Evolutionary conservation across 2,329 filamentous ascomycete genomes (phyloP).

Genomic region (Trichoderma semiorbis): DNA sequence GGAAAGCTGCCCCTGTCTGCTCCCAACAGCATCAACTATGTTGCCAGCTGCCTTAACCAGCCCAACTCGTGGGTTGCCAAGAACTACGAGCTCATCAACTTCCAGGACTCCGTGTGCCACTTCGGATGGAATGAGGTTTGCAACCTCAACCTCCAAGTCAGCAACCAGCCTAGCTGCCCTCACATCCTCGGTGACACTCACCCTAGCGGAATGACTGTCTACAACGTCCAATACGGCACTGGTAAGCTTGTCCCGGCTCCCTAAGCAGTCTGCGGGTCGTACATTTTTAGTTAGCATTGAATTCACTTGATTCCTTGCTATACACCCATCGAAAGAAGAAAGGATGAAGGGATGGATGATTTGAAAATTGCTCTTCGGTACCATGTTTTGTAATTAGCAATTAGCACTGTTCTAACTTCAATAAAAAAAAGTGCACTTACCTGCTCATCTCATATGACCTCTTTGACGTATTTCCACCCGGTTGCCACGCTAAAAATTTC

Average conservation of each 20-base stretch:
- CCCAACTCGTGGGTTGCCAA: slow-evolving; percentile 48
- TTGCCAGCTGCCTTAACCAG: slow-evolving; percentile 44
- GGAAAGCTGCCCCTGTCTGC: slow-evolving; percentile 53
- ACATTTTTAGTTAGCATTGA: neutral
- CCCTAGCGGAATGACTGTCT: slow-evolving; percentile 37
- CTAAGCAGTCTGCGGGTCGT: neutral
- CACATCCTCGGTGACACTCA: slow-evolving; percentile 38
- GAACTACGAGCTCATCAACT: slow-evolving; percentile 53
- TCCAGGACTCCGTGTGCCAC: slow-evolving; percentile 48
- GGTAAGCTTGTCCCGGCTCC: slow-evolving; percentile 33
- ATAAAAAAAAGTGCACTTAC: neutral
- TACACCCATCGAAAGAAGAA: neutral
- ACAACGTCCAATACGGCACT: slow-evolving; percentile 51
- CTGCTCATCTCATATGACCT: neutral
- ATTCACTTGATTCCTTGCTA: neutral
- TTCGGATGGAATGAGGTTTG: slow-evolving; percentile 51
- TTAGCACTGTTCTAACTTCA: neutral
- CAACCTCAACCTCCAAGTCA: slow-evolving; percentile 42
- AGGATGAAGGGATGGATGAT: neutral
- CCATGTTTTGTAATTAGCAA: neutral
- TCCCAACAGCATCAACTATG: slow-evolving; percentile 55
- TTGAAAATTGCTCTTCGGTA: neutral
- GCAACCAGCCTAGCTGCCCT: slow-evolving; percentile 52
- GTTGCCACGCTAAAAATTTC: neutral
- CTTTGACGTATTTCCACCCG: neutral